A percentile compares a stretch with the other conserved stretches of the same genome.
phyloP scores from a whole-genome alignment of 1,284 basidiomycete genomes.

The Papiliotrema fonsecae region DNA sequence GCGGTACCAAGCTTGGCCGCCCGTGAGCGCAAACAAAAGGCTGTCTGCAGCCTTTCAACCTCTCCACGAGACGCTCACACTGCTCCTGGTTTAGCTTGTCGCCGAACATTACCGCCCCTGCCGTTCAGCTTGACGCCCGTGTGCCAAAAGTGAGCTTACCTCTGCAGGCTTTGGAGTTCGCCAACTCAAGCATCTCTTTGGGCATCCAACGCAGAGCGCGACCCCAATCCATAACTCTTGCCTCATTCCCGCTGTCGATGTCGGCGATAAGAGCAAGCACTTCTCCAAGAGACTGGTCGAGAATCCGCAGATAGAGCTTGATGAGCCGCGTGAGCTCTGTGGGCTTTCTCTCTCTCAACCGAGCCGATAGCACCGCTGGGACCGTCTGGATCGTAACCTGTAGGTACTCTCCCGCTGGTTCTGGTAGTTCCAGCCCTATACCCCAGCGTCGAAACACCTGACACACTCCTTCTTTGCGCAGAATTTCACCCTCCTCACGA shows the following conservation, averaged over 20 bases:
- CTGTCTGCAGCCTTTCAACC: constrained; percentile 65
- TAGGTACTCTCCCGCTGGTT: constrained; percentile 29
- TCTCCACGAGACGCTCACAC: constrained; percentile 62
- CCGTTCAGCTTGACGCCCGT: background rate
- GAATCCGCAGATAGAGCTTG: constrained; percentile 25
- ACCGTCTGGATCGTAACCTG: constrained; percentile 43
- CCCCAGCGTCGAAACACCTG: constrained; percentile 67
- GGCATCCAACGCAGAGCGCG: constrained; percentile 73
- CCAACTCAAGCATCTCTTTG: constrained; percentile 66
- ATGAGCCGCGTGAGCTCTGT: constrained; percentile 33
- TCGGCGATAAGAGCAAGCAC: constrained; percentile 29
- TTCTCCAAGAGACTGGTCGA: constrained; percentile 26
- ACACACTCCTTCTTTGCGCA: constrained; percentile 35
- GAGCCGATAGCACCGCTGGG: constrained; percentile 32
- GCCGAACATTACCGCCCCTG: constrained; percentile 96
- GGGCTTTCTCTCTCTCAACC: constrained; percentile 28
- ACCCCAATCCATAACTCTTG: constrained; percentile 55
- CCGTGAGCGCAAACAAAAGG: constrained; percentile 96
- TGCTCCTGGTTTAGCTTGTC: constrained; percentile 66
- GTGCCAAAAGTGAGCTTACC: constrained; percentile 51
- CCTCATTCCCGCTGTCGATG: background rate
- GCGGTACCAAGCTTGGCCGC: constrained; percentile 46
- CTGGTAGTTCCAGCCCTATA: constrained; percentile 52
- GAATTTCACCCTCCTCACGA: constrained; percentile 55
- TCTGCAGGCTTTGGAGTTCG: constrained; percentile 89